Percentiles rank a stretch among this genome's conserved stretches.
phyloP scores from a whole-genome alignment of 169 alveolate genomes.

The Plasmodium reichenowi region DNA sequence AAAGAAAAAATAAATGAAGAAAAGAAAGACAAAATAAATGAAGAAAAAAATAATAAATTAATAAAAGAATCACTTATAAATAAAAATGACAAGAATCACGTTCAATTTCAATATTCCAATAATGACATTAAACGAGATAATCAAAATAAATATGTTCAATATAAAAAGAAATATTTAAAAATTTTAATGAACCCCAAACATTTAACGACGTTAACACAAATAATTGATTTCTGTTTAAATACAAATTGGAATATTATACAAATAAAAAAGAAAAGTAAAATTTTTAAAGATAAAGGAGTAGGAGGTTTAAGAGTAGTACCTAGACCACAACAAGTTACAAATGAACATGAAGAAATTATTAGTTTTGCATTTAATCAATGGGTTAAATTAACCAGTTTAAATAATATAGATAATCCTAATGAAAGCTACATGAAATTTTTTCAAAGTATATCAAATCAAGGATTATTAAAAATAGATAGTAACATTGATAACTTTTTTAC shows the following conservation, averaged over 20 bases:
- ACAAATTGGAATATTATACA: constrained; percentile 67
- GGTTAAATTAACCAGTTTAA: constrained; percentile 79
- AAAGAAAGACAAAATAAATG: neutral
- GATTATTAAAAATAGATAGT: constrained; percentile 90
- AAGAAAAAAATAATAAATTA: neutral
- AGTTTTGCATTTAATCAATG: constrained; percentile 80
- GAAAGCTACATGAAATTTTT: constrained; percentile 86
- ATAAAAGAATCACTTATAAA: no score
- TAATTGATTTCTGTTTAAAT: constrained; percentile 57
- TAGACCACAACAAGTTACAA: constrained; percentile 80
- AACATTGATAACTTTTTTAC: constrained; percentile 90
- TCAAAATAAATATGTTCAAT: neutral
- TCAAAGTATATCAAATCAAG: constrained; percentile 89
- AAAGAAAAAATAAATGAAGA: neutral
- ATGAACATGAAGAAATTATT: constrained; percentile 82
- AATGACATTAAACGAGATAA: neutral
- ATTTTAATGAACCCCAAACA: constrained; percentile 52
- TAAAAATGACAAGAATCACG: no score
- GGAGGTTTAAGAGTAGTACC: constrained; percentile 86
- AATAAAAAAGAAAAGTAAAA: constrained; percentile 29
- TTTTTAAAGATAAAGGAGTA: constrained; percentile 77
- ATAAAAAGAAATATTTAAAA: constrained; percentile 11
- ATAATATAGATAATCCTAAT: constrained; percentile 78
- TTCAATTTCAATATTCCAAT: neutral
- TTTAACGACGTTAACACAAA: constrained; percentile 76